Conservation (phyloP, 2,329 filamentous ascomycete species). For the Aureobasidium subglaciale region DNA sequence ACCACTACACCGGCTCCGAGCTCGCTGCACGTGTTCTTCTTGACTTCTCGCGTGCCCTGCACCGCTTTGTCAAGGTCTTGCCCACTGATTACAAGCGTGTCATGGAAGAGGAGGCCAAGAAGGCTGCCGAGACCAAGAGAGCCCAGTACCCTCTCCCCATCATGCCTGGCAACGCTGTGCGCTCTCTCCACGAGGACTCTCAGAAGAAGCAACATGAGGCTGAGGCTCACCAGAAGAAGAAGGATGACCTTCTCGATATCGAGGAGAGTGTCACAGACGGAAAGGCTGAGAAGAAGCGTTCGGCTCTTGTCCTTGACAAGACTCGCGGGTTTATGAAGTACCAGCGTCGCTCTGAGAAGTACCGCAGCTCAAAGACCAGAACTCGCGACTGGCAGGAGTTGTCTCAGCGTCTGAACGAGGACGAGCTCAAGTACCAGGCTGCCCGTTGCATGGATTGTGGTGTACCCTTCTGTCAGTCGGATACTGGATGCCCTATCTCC, state of each 20-base stretch:
- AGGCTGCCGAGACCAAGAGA: conserved; percentile 77
- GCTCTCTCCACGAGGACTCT: conserved; percentile 46
- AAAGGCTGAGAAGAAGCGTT: conserved; percentile 81
- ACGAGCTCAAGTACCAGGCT: conserved; percentile 93
- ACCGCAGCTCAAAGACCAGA: conserved; percentile 73
- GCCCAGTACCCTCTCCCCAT: conserved; percentile 74
- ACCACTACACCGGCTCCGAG: conserved; percentile 96
- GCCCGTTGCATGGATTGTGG: conserved; percentile 98
- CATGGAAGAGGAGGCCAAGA: conserved; percentile 74
- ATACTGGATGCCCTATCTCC: conserved; percentile 89
- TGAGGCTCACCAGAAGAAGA: conserved; percentile 58
- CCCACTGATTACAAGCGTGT: conserved; percentile 96
- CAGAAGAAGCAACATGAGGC: conserved; percentile 52
- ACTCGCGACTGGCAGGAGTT: conserved; percentile 93
- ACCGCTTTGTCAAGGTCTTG: conserved; percentile 86
- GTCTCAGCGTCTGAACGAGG: conserved; percentile 77
- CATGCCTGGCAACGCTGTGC: conserved; percentile 58
- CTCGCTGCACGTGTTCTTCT: conserved; percentile 84
- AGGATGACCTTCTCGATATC: conserved; percentile 67
- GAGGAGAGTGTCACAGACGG: conserved; percentile 84
- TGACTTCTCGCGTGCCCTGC: conserved; percentile 89
- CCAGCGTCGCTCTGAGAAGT: conserved; percentile 85
- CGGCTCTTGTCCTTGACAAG: conserved; percentile 90
- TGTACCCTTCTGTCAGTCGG: conserved; percentile 96
- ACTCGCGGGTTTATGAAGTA: conserved; percentile 98